Base-by-base conservation (phyloP, 1,284 basidiomycete genomes). In the Trametes sp. region DNA sequence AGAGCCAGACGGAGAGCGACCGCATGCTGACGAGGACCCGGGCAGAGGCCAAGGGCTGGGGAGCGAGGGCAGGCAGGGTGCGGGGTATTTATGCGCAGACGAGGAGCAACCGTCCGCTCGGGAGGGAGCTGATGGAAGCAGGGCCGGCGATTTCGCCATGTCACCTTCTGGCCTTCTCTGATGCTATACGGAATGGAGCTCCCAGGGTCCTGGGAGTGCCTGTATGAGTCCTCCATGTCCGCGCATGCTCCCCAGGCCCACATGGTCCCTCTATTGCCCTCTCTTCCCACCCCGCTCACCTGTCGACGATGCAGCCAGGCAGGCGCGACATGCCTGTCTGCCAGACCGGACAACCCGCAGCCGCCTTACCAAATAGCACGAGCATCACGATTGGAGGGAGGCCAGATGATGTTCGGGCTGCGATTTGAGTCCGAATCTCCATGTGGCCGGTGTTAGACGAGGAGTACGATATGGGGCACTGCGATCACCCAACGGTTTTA, bases 1-100 rank as follows among this genome's bases (percentile, higher is more conserved):
- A 52, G 55, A 69, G 46, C 65, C 66, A 69, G 55, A 63, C 49
- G 52, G 69, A 62, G 36, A 69, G 59, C 33, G 69, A 63, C 69
- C 65, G 69, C 70, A 71, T 73, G 46, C 46, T 59, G 57, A 46
- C 59, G 24, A 56, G 59, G 59, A 52, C 56, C 26, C 41, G 26
- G 46, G 54, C 45, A 28, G 54, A 50, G 35, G 35, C 42, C 42
- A 42, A 24, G 45, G 54, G 59, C 53, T 59, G 59, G 55, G 59
- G 48, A 36, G 23, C 19, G 29, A 24, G n/a, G 24, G 7, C 28
- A 14, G 57, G 23, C 36, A 14, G n/a, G 41, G 21, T 7, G 51
- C 45, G 26, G 29, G 45, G 52, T 54, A 60, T 54, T 60, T 60
- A 60, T 60, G 52, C 29, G 24, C 23, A 29, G 28, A 13, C 5